Conservation (phyloP, 331 rosid species). For the Ulmus americana region DNA sequence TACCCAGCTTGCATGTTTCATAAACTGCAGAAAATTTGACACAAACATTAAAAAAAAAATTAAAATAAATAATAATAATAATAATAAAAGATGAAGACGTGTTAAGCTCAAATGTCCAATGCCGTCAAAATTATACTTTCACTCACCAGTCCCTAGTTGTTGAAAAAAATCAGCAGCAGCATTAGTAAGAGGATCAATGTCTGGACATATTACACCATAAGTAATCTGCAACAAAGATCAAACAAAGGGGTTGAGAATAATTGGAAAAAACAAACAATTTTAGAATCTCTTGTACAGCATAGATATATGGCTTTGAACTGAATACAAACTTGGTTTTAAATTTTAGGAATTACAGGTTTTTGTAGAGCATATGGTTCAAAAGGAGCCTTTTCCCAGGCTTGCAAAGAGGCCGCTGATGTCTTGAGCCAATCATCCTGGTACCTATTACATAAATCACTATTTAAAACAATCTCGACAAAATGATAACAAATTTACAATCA, state of each 20-base stretch:
- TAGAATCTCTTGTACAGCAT: constrained; percentile 5
- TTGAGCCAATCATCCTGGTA: constrained; percentile 99
- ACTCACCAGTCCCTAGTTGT: constrained; percentile 92
- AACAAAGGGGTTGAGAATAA: constrained; percentile 14
- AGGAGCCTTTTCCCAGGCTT: constrained; percentile 97
- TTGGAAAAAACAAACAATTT: constrained; percentile 21
- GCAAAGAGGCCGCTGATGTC: constrained; percentile 70
- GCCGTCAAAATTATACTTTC: background rate
- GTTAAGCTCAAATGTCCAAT: background rate
- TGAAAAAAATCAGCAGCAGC: constrained; percentile 95
- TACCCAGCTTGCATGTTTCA: constrained; percentile 94
- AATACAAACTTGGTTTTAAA: constrained; percentile 21
- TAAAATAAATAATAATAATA: background rate
- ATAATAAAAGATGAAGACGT: no score
- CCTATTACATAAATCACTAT: constrained; percentile 33
- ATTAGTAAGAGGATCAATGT: constrained; percentile 84
- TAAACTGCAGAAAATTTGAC: constrained; percentile 49
- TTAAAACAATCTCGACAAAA: background rate
- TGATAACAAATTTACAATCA: background rate
- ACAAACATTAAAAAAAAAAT: constrained; percentile 1
- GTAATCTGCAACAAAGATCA: constrained; percentile 60
- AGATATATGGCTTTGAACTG: constrained; percentile 9
- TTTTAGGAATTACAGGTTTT: constrained; percentile 59
- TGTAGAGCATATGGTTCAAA: constrained; percentile 86
- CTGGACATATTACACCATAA: constrained; percentile 80